Conservation (phyloP, 306 rosid species). For the Casuarina equisetifolia region DNA sequence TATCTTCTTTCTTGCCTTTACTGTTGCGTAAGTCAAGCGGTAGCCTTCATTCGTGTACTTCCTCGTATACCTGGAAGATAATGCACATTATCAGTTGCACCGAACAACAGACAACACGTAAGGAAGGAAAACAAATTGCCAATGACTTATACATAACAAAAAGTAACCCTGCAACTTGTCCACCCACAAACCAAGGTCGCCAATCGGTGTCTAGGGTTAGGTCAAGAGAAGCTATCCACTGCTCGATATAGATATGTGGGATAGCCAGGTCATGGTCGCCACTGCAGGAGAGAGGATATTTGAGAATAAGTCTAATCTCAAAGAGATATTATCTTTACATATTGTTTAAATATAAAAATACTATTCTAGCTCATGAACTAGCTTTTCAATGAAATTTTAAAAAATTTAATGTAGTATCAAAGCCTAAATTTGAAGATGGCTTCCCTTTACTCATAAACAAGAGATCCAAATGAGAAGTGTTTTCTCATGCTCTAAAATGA, state of each 20-base stretch:
- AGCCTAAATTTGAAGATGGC: too few species aligned
- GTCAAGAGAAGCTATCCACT: conserved; percentile 18
- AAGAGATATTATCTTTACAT: too few species aligned
- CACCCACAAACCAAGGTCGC: conserved; percentile 44
- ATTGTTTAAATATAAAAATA: too few species aligned
- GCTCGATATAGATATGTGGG: neutral
- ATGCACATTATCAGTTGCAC: too few species aligned
- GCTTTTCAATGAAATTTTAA: too few species aligned
- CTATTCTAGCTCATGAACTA: too few species aligned
- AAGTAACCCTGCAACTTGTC: conserved; percentile 28
- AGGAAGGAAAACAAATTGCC: neutral
- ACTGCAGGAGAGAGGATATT: neutral
- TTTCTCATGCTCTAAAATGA: too few species aligned
- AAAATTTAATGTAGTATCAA: too few species aligned
- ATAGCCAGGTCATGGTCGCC: conserved; percentile 27
- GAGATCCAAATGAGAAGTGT: too few species aligned
- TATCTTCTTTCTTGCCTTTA: conserved; percentile 20
- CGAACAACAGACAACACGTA: too few species aligned
- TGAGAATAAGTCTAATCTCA: too few species aligned
- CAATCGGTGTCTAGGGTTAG: neutral
- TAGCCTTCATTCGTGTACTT: conserved; percentile 20
- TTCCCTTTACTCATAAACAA: too few species aligned
- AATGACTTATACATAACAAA: neutral
- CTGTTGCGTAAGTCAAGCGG: conserved; percentile 26
- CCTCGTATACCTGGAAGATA: conserved; percentile 20